A percentile compares a stretch with the other conserved stretches of the same genome.
These are phyloP conservation scores for Pythium aristosporum DNA, from an alignment of 352 stramenopile species.

Conservation along the genomic window DNA sequence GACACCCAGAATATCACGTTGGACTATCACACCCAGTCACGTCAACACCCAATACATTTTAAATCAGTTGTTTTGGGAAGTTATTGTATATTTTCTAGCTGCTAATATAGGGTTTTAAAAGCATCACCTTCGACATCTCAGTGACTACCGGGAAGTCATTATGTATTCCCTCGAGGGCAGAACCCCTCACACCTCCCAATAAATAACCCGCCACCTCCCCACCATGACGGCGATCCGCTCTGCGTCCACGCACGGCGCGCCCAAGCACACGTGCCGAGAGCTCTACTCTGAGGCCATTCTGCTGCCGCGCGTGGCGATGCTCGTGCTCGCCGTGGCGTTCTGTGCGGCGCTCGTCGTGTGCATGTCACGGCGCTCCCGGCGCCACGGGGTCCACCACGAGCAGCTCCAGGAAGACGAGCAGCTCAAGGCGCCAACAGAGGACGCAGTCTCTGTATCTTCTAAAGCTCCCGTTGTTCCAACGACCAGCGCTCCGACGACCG, in stretches of 20 bases:
- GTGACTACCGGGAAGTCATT: not conserved
- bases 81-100: no score
- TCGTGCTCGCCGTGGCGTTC: conserved; percentile 29
- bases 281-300: conserved; percentile 44
- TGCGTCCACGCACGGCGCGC: not conserved
- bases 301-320: conserved; percentile 40
- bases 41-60: not conserved
- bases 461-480: not conserved
- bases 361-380: conserved; percentile 11
- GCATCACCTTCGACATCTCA: not conserved
- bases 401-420: not conserved
- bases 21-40: no score
- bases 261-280: conserved; percentile 18
- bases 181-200: no score
- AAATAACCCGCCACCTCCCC: no score
- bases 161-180: no score
- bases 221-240: no score
- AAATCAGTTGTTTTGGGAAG: not conserved
- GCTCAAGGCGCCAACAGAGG: conserved; percentile 21
- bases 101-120: not conserved
- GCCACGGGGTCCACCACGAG: not conserved
- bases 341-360: conserved; percentile 18
- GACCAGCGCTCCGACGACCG: not conserved
- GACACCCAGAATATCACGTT: not conserved
- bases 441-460: no score